Evolutionary conservation across 2,329 filamentous ascomycete species (phyloP).

Genomic region (Microsporum audouinii): DNA sequence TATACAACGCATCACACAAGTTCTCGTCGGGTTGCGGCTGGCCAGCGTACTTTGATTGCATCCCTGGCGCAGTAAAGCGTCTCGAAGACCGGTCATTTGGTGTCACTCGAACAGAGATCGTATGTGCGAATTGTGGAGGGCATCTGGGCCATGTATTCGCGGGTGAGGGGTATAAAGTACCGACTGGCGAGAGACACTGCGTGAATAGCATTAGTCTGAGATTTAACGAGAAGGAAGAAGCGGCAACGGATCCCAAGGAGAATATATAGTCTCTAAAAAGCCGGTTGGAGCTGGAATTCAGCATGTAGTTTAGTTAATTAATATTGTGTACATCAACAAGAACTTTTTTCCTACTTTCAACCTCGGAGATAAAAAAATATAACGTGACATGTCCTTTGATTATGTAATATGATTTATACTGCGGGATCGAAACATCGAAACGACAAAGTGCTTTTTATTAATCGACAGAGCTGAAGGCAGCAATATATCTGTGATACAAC

Average conservation of each 20-base stretch:
- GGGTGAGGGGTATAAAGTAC: conserved; percentile 70
- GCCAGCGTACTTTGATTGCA: conserved; percentile 94
- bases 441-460: neutral
- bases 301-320: neutral
- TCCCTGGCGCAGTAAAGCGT: conserved; percentile 78
- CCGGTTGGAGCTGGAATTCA: neutral
- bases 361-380: neutral
- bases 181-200: conserved; percentile 92
- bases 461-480: neutral
- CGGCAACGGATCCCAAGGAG: conserved; percentile 5
- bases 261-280: neutral
- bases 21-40: conserved; percentile 95
- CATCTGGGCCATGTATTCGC: conserved; percentile 88
- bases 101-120: conserved; percentile 83
- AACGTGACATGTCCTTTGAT: neutral
- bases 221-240: conserved; percentile 57
- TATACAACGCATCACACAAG: conserved; percentile 90
- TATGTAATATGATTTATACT: neutral
- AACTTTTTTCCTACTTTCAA: neutral
- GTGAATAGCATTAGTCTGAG: conserved; percentile 88
- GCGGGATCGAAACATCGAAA: neutral
- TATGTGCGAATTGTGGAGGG: conserved; percentile 87
- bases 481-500: neutral
- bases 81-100: conserved; percentile 67
- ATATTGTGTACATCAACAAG: neutral